These are phyloP conservation scores for Diaporthe vexans DNA, from an alignment of 2,329 filamentous ascomycete genomes.

Conservation along the genomic window DNA sequence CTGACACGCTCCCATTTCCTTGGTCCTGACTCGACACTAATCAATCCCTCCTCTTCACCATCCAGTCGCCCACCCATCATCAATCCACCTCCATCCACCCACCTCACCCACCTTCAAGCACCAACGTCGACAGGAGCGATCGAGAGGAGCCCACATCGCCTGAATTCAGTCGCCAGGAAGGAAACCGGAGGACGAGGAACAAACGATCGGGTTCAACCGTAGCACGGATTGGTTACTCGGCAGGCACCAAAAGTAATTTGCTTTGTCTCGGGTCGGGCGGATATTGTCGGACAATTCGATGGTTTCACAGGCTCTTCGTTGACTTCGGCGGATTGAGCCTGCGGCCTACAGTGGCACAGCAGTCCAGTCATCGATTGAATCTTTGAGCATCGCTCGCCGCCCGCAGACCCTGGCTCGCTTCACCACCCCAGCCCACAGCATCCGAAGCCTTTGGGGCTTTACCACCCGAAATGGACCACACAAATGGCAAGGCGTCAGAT, in stretches of 20 bases:
- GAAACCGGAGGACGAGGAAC: background rate
- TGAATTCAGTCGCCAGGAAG: background rate
- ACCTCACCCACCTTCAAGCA: background rate
- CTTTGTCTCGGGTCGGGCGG: conserved; percentile 31
- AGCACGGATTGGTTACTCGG: background rate
- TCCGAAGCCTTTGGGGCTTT: background rate
- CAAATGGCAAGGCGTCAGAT: conserved; percentile 36
- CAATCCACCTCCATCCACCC: background rate
- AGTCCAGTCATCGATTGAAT: conserved; percentile 23
- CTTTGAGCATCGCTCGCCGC: background rate
- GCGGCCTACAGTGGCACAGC: conserved; percentile 29
- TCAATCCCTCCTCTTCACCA: conserved; percentile 11
- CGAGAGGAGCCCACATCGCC: background rate
- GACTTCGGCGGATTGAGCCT: conserved; percentile 42
- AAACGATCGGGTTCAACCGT: background rate
- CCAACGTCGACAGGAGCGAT: background rate
- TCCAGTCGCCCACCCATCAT: background rate
- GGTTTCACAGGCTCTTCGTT: conserved; percentile 36
- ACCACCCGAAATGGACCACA: conserved; percentile 37
- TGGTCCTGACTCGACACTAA: conserved; percentile 25
- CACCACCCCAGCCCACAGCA: background rate
- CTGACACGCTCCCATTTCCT: conserved; percentile 20
- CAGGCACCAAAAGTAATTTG: conserved; percentile 8
- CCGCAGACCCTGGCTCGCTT: background rate
- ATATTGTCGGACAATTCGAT: conserved; percentile 39